Base-by-base conservation (phyloP, 768 basidiomycete genomes). In the Erythrobasidium yunnanense region DNA sequence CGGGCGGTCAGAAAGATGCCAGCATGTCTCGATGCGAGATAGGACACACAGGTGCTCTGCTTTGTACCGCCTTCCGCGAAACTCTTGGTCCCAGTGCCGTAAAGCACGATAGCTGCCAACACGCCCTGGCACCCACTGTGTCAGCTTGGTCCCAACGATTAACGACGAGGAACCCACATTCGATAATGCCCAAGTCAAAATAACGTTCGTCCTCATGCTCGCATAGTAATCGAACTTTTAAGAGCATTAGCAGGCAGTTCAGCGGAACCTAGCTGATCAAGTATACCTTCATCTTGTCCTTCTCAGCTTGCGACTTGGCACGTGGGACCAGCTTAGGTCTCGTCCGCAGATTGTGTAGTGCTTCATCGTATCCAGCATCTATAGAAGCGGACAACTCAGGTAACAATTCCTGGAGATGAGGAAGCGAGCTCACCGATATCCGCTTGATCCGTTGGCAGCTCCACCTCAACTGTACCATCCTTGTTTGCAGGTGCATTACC, bases 331-430 rank as follows among this genome's bases (percentile, higher is more conserved):
- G 67, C 68, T 71, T 73, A 15, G 71, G 73, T 22, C 70, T 42
- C 8, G 72, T 72, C 50, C 69, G 70, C 66, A 74, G 69, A 38
- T 56, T 83, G 72, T 86, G 84, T 32, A 95, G 82, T 2, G 92
- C 90, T 68, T 89, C 87, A 68, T 93, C 88, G 73, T 97, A 99
- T 57, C 86, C 82, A 30, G 85, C 84, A 72, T 91, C 86, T 71
- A 49, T 25, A 52, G 18, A 11, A 22, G 50, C 7, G 22, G 30
- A 22, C 1, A 42, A 11, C 38, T 52, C 29, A 56, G 27, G 15
- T 18, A 27, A 11, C 8, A 35, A 50, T 18, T 8, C 23, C 11
- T 30, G 23, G 7, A 23, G 11, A 51, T 3, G 45, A 2, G 15
- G 4, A 23, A 11, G 18, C 0, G 1, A 6, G 25, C 70, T 27